Evolutionary conservation across 768 basidiomycete species (phyloP).

Genomic region (Candolleomyces eurysporus): DNA sequence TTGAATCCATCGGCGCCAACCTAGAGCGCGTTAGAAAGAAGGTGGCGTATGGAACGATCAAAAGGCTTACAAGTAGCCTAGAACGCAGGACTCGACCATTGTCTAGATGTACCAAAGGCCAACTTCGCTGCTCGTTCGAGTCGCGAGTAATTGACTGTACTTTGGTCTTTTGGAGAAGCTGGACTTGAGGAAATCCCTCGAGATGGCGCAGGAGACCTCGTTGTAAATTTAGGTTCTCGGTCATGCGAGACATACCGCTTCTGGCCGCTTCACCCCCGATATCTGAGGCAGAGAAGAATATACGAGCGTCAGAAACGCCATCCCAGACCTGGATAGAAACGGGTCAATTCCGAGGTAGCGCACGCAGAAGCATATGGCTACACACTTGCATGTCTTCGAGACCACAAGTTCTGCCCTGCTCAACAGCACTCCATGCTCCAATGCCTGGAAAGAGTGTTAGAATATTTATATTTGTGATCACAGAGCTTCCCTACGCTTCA

Average conservation of each 20-base stretch:
- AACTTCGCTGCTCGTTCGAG: constrained; percentile 52
- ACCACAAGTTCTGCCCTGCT: constrained; percentile 60
- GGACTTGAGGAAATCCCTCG: constrained; percentile 45
- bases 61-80: constrained; percentile 63
- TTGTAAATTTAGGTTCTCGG: constrained; percentile 93
- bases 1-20: constrained; percentile 96
- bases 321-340: constrained; percentile 80
- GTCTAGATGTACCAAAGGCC: constrained; percentile 80
- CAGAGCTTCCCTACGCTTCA: constrained; percentile 49
- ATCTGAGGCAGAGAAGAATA: constrained; percentile 64
- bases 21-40: constrained; percentile 32
- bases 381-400: constrained; percentile 83
- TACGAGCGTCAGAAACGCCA: constrained; percentile 77
- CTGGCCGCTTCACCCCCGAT: constrained; percentile 26
- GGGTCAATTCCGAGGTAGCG: not conserved
- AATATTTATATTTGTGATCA: not conserved
- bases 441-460: constrained; percentile 48
- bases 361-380: constrained; percentile 12
- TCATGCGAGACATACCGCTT: constrained; percentile 74
- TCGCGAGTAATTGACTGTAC: constrained; percentile 69
- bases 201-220: constrained; percentile 74
- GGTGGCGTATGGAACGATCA: not conserved
- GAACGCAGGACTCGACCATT: constrained; percentile 65
- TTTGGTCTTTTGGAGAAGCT: constrained; percentile 68
- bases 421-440: constrained; percentile 82